Evolutionary conservation across 257 asterid genomes (phyloP).

Genomic region (Fraxinus quadrangulata): DNA sequence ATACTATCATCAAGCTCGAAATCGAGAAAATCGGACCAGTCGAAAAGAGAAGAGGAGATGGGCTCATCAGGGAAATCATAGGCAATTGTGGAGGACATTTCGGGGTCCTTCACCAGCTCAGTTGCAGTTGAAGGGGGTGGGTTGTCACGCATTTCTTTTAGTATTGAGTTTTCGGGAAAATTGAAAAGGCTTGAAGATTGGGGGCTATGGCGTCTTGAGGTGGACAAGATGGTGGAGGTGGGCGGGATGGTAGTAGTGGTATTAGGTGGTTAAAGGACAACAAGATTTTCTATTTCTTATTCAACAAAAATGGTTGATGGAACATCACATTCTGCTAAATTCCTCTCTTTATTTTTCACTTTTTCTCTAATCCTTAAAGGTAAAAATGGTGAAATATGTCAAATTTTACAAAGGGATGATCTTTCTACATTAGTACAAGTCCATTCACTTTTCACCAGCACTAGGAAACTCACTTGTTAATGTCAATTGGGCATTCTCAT

Average conservation of each 20-base stretch:
- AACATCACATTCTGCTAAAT: slow-evolving; percentile 1
- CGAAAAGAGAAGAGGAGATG: slow-evolving; percentile 30
- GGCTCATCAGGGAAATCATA: slow-evolving; percentile 14
- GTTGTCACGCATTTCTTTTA: slow-evolving; percentile 17
- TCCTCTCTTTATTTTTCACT: background rate
- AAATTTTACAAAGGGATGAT: background rate
- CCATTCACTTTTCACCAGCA: no score
- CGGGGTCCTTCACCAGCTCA: background rate
- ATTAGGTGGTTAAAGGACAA: background rate
- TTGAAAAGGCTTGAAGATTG: background rate
- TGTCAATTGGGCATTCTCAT: no score
- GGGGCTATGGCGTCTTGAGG: background rate
- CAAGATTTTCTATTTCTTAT: background rate
- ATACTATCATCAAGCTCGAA: slow-evolving; percentile 30
- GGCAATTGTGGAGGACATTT: slow-evolving; percentile 9
- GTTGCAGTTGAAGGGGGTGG: slow-evolving; percentile 4
- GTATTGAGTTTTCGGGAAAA: background rate
- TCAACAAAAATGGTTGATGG: background rate
- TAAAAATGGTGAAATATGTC: background rate
- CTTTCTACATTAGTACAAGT: background rate
- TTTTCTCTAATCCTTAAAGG: background rate
- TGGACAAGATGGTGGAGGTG: background rate
- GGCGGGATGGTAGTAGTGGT: background rate
- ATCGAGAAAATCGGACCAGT: slow-evolving; percentile 47
- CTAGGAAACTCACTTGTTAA: no score